These are phyloP conservation scores for Colletotrichum sp. DNA, from an alignment of 2,329 filamentous ascomycete species.

Conservation along the genomic window DNA sequence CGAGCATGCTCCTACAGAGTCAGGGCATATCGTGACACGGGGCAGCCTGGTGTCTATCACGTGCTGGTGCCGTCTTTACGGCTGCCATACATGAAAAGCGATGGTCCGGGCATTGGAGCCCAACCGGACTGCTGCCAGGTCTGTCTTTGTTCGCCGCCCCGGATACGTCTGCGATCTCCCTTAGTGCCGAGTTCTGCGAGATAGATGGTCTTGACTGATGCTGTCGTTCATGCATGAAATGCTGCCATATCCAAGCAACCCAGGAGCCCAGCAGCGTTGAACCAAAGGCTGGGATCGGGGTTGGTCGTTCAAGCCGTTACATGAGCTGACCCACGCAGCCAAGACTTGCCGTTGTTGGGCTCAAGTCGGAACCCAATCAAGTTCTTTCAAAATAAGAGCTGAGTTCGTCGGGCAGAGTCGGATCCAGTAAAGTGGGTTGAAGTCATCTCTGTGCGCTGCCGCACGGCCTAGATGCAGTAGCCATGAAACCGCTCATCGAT, in stretches of 20 bases:
- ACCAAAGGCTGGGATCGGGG: neutral
- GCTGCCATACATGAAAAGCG: neutral
- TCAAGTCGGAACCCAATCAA: neutral
- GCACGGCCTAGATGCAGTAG: neutral
- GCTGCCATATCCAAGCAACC: neutral
- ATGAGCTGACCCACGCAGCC: neutral
- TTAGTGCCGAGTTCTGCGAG: neutral
- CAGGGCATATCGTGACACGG: neutral
- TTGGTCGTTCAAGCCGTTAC: neutral
- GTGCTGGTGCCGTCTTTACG: neutral
- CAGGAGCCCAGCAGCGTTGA: neutral
- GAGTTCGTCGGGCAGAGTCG: neutral
- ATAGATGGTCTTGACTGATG: neutral
- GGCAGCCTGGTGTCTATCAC: neutral
- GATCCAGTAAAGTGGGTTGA: neutral
- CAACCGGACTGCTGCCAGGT: neutral
- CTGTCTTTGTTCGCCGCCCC: neutral
- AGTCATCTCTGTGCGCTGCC: conserved; percentile 8
- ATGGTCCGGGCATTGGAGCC: neutral
- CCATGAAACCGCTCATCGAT: conserved; percentile 5
- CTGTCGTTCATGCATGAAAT: neutral
- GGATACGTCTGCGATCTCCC: neutral
- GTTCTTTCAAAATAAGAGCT: neutral
- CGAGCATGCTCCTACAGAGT: neutral
- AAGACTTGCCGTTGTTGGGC: neutral